Evolutionary conservation across 192 early-diverging fungal species (phyloP), one percentile per base, ranked within the genome.

Genomic region (Linnemannia schmuckeri): DNA sequence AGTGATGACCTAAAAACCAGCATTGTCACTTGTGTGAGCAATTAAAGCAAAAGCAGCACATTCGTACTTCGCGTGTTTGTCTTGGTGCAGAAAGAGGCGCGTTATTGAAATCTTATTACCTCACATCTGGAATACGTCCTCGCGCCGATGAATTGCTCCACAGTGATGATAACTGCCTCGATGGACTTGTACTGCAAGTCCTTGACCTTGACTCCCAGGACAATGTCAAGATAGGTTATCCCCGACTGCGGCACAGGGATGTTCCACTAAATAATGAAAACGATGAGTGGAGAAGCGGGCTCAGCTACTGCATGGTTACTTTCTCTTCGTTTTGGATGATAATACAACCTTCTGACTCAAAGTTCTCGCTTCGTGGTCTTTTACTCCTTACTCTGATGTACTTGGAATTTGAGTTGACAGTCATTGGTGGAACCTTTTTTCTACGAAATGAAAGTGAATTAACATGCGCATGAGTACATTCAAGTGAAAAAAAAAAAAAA

Each of bases 221-320:
- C 61, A 35, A 66, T 33, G 13, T 66, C 61, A 30, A 66, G 61
- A 66, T 27, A 66, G 13, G 61, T 66, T 30, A 9, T 33, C 12
- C 12, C 61, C 30, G 61, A 66, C 61, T 35, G 61, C 61, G 61
- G 61, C 61, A 66, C 61, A 33, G 61, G 61, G 61, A 66, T 66
- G 24, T 33, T 33, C 61, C 61, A 66, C 61, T 66, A 66, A 66
- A 33, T 8, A 66, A 30, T 3, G 61, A 30, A 3, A 15, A 33
- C 20, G 49, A 52, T 18, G 49, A 52, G 44, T 13, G 13, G 44
- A 46, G 44, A 46, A 46, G 44, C 49, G 20, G 49, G 5, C 49
- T 52, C 18, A 52, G 49, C 6, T 2, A 3, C 15, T 18, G 18
- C 49, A 18, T 52, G 49, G 49, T 52, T 52, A 0, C 17, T 49